Evolutionary conservation across 495 filamentous ascomycete genomes (phyloP), one percentile per base, ranked within the genome.

Genomic region (Durotheca rogersii): DNA sequence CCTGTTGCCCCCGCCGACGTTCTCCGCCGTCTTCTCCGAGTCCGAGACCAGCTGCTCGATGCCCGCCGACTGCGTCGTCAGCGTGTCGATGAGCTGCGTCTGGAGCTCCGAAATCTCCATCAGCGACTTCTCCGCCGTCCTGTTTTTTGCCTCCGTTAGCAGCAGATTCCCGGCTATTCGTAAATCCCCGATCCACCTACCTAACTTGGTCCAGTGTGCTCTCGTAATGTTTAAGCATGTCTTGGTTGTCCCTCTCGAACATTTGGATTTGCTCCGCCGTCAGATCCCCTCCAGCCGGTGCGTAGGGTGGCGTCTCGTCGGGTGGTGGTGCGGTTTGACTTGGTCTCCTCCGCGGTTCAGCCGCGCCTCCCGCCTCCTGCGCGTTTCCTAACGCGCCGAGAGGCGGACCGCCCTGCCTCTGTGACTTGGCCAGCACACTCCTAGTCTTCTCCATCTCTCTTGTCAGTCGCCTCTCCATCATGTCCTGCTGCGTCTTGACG

Each of bases 41-140:
- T 99, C 94, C 36, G 83, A 74, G n/a, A 95, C 87, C 12, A 99
- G 72, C 56, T 91, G 88, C 41, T 88, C 84, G 48, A 99, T 91
- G 51, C 89, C 84, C 38, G 85, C 89, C 33, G 87, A 86, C 59
- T 99, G 93, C 2, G 83, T 82, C 15, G 84, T 76, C 1, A 99
- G 81, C 52, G 96, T 94, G 41, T 79, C 77, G 23, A 90, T 88
- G 12, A 99, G 82, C 27, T 89, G 85, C 37, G 86, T 87, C 59
- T 99, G 94, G 4, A 99, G 77, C 51, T 93, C 89, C 15, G 89
- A 88, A 43, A 99, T 97, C 64, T 97, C 93, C 3, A 95, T 61
- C 6, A 99, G 78, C 0, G 89, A 95, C 64, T 85, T 86, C 68
- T 99, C 92, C 1, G 93, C 89, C 18, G 84, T 88, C 55, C 91